Evolutionary conservation across 2,329 filamentous ascomycete species (phyloP).

Genomic region (Myriosclerotinia duriaeana): DNA sequence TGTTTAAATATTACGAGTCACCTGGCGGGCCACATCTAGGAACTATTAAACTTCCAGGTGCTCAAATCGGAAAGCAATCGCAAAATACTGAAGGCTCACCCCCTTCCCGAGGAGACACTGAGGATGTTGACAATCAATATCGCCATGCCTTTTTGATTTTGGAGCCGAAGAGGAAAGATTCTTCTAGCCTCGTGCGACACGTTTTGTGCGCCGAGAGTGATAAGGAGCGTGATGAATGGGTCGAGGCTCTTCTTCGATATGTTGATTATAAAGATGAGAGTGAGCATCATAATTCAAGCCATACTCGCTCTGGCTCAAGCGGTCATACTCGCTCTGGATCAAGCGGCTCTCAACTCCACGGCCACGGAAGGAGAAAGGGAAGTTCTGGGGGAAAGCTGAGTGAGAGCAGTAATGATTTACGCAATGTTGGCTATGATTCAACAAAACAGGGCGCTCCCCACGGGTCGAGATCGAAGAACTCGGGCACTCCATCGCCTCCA

Average conservation of each 20-base stretch:
- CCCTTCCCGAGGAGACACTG: slow-evolving; percentile 57
- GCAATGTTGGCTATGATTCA: slow-evolving; percentile 42
- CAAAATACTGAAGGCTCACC: slow-evolving; percentile 59
- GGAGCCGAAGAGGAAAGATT: slow-evolving; percentile 96
- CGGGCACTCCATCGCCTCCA: slow-evolving; percentile 39
- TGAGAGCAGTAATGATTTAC: slow-evolving; percentile 43
- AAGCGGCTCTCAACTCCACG: slow-evolving; percentile 40
- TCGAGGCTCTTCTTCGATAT: slow-evolving; percentile 84
- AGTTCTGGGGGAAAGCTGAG: slow-evolving; percentile 40
- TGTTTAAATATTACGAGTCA: slow-evolving; percentile 86
- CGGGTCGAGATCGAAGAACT: slow-evolving; percentile 37
- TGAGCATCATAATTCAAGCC: slow-evolving; percentile 54
- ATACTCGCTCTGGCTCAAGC: slow-evolving; percentile 45
- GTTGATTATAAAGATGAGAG: slow-evolving; percentile 70
- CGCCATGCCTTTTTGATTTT: slow-evolving; percentile 93
- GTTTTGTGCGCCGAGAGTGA: slow-evolving; percentile 96
- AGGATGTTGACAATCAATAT: slow-evolving; percentile 89
- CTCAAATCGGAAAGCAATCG: slow-evolving; percentile 91
- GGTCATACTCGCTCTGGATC: no score
- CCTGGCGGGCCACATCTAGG: slow-evolving; percentile 88
- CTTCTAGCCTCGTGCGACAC: slow-evolving; percentile 81
- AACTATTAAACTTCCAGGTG: slow-evolving; percentile 85
- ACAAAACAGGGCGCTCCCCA: slow-evolving; percentile 42
- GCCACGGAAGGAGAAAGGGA: slow-evolving; percentile 50
- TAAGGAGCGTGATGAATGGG: slow-evolving; percentile 88